These are phyloP conservation scores for Lasiosphaeria hispida DNA, from an alignment of 495 filamentous ascomycete species.

Conservation along the genomic window DNA sequence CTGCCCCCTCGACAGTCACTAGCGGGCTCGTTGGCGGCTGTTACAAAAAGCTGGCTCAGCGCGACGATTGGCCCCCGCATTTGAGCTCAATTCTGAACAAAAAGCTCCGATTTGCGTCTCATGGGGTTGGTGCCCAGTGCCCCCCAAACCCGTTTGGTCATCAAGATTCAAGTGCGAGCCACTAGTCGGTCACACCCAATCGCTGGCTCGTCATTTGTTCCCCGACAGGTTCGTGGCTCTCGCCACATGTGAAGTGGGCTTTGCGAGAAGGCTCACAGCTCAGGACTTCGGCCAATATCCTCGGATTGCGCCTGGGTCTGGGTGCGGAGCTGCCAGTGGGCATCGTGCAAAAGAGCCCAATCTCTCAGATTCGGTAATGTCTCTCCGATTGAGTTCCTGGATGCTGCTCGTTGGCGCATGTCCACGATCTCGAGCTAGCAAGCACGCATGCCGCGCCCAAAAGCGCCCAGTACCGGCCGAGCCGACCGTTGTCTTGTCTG, in stretches of 20 bases:
- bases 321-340: not conserved
- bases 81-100: constrained; percentile 1
- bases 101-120: constrained; percentile 8
- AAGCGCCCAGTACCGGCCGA: too few species aligned
- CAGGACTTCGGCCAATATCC: not conserved
- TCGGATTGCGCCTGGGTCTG: not conserved
- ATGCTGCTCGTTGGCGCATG: too few species aligned
- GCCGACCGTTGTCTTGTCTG: too few species aligned
- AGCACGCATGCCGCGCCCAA: too few species aligned
- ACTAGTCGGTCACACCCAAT: not conserved
- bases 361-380: too few species aligned
- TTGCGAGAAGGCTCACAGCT: not conserved
- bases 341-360: too few species aligned
- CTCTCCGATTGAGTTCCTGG: too few species aligned
- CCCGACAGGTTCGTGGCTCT: not conserved
- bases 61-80: constrained; percentile 14
- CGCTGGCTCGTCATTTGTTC: not conserved
- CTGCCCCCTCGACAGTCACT: not conserved
- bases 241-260: not conserved
- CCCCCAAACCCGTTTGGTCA: not conserved
- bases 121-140: not conserved
- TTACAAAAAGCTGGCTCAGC: constrained; percentile 4
- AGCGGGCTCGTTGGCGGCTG: not conserved
- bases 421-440: too few species aligned
- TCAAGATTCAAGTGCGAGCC: constrained; percentile 1